These are phyloP conservation scores for Hypseocharis bilobata DNA, from an alignment of 441 rosid species.

Conservation along the genomic window DNA sequence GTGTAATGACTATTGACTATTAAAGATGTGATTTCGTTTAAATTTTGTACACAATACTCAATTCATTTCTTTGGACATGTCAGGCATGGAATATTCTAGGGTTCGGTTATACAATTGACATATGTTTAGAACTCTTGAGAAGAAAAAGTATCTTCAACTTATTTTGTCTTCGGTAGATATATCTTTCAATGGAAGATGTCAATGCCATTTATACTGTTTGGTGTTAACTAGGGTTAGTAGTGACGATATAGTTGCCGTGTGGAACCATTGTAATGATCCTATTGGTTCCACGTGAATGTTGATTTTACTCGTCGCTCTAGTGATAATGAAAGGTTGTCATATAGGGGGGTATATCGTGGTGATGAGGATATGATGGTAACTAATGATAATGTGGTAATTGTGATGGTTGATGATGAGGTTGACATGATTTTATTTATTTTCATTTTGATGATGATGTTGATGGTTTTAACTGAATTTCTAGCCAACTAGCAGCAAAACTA, in stretches of 20 bases:
- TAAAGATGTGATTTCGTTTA: too few relatives aligned
- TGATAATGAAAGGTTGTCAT: not conserved
- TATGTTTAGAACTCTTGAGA: not conserved
- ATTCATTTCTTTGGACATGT: not conserved
- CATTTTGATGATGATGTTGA: too few relatives aligned
- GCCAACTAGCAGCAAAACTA: too few relatives aligned
- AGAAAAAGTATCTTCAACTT: not conserved
- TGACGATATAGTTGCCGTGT: constrained; percentile 2
- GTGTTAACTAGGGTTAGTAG: not conserved
- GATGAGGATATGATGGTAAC: not conserved
- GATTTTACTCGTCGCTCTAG: not conserved
- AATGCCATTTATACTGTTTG: not conserved
- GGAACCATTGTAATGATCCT: not conserved
- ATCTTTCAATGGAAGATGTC: too few relatives aligned
- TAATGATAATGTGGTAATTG: not conserved
- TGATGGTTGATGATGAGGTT: not conserved
- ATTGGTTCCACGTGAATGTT: not conserved
- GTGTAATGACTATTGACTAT: not conserved
- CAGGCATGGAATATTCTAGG: not conserved
- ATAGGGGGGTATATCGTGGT: not conserved
- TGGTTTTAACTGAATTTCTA: too few relatives aligned
- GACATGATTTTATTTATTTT: too few relatives aligned
- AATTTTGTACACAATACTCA: not conserved
- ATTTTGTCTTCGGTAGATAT: not conserved
- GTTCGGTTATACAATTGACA: not conserved